A percentile compares a stretch with the other conserved stretches of the same genome.
Evolutionary conservation across 345 rosid species (phyloP).

Genomic region (Euphorbia tirucalli): DNA sequence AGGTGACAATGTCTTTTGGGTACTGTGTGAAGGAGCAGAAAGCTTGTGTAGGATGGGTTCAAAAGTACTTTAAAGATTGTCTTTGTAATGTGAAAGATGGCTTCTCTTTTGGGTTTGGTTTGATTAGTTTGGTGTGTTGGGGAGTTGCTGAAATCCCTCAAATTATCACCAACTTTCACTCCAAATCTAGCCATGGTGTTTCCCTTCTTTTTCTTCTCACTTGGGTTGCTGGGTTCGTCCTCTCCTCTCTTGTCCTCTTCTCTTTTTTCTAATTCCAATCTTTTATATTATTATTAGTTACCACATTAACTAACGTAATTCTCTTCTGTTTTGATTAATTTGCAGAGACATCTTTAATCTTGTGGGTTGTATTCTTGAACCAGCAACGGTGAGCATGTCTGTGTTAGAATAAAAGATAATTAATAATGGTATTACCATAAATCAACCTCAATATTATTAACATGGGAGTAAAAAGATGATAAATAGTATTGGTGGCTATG

Average conservation of each 20-base stretch:
- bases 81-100: constrained; percentile 75
- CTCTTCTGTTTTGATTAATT: background rate
- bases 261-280: background rate
- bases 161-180: constrained; percentile 80
- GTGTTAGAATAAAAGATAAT: no score
- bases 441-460: no score
- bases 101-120: constrained; percentile 65
- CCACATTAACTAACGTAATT: background rate
- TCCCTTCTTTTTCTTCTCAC: constrained; percentile 87
- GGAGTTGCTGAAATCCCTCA: constrained; percentile 94
- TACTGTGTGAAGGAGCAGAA: constrained; percentile 61
- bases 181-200: constrained; percentile 95
- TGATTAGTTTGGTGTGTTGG: constrained; percentile 72
- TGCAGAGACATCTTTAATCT: constrained; percentile 90
- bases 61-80: constrained; percentile 79
- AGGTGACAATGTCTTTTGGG: constrained; percentile 38
- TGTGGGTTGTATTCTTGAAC: constrained; percentile 86
- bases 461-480: no score
- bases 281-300: no score
- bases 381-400: constrained; percentile 76
- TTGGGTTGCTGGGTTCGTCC: constrained; percentile 88
- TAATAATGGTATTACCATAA: no score
- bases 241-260: background rate
- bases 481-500: no score
- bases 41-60: constrained; percentile 68